A percentile compares a stretch with the other conserved stretches of the same genome.
These are phyloP conservation scores for Myriosclerotinia duriaeana DNA, from an alignment of 2,329 filamentous ascomycete genomes.

Conservation along the genomic window DNA sequence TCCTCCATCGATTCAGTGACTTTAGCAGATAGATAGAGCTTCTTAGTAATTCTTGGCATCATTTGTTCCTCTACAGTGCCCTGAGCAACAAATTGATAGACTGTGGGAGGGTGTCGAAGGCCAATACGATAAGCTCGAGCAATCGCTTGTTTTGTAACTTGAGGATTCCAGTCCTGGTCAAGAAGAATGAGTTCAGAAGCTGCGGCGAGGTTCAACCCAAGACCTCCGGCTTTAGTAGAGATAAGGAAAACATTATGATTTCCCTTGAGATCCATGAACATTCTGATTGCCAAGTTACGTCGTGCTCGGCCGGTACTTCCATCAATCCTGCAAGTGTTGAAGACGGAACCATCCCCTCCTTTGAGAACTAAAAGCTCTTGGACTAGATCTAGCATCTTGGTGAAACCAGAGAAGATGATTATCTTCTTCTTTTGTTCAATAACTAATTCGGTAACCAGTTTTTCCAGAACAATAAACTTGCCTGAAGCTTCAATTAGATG, in stretches of 20 bases:
- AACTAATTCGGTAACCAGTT: slow-evolving; percentile 80
- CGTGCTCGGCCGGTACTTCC: slow-evolving; percentile 74
- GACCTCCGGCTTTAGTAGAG: slow-evolving; percentile 89
- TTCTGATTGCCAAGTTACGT: slow-evolving; percentile 90
- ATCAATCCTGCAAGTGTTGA: slow-evolving; percentile 77
- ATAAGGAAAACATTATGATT: slow-evolving; percentile 84
- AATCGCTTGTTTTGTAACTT: slow-evolving; percentile 93
- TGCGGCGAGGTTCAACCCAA: slow-evolving; percentile 94
- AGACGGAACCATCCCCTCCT: slow-evolving; percentile 59
- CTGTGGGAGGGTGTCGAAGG: slow-evolving; percentile 90
- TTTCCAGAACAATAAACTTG: slow-evolving; percentile 79
- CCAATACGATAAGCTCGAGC: slow-evolving; percentile 94
- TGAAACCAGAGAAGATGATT: slow-evolving; percentile 93
- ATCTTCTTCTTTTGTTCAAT: slow-evolving; percentile 66
- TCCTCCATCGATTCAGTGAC: slow-evolving; percentile 59
- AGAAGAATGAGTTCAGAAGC: slow-evolving; percentile 97
- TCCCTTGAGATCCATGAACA: slow-evolving; percentile 84
- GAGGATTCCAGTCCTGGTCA: slow-evolving; percentile 96
- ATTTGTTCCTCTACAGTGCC: slow-evolving; percentile 92
- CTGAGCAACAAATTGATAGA: slow-evolving; percentile 89
- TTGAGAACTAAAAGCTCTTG: slow-evolving; percentile 73
- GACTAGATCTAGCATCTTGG: slow-evolving; percentile 82
- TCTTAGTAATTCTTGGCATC: slow-evolving; percentile 49
- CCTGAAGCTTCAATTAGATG: slow-evolving; percentile 88
- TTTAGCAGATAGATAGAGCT: slow-evolving; percentile 60